These are phyloP conservation scores for Talaromyces verruculosus DNA, from an alignment of 2,329 filamentous ascomycete species.

Conservation along the genomic window DNA sequence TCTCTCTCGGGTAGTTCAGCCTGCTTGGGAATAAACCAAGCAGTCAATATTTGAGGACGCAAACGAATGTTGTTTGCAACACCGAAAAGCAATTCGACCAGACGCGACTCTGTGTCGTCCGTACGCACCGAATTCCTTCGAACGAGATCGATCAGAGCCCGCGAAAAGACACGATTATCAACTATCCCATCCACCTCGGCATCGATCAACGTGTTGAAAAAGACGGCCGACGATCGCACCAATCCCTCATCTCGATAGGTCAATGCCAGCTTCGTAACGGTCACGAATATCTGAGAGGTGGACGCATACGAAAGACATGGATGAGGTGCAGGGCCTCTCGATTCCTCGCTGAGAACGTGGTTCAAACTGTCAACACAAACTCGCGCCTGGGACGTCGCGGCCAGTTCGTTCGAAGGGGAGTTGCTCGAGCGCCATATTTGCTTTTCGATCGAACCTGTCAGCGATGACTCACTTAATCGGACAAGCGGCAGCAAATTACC, in stretches of 20 bases:
- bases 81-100: constrained; percentile 92
- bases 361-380: constrained; percentile 58
- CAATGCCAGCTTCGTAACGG: constrained; percentile 83
- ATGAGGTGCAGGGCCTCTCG: constrained; percentile 81
- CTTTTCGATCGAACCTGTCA: constrained; percentile 32
- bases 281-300: constrained; percentile 82
- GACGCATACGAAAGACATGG: constrained; percentile 87
- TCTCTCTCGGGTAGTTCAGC: constrained; percentile 40
- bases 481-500: constrained; percentile 24
- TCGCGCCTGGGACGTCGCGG: constrained; percentile 52
- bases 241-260: constrained; percentile 82
- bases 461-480: neutral
- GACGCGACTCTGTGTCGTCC: constrained; percentile 78
- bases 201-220: constrained; percentile 91
- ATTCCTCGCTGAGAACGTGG: constrained; percentile 80
- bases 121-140: constrained; percentile 67
- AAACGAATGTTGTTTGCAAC: constrained; percentile 94
- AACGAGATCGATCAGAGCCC: constrained; percentile 82
- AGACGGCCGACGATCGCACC: constrained; percentile 76
- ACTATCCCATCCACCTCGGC: constrained; percentile 95
- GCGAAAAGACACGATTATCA: constrained; percentile 80
- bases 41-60: constrained; percentile 79
- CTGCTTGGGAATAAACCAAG: constrained; percentile 76
- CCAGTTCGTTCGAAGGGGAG: constrained; percentile 52
- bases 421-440: constrained; percentile 62